Evolutionary conservation across 1,284 basidiomycete species (phyloP).

Genomic region (Sanghuangporus baumii): DNA sequence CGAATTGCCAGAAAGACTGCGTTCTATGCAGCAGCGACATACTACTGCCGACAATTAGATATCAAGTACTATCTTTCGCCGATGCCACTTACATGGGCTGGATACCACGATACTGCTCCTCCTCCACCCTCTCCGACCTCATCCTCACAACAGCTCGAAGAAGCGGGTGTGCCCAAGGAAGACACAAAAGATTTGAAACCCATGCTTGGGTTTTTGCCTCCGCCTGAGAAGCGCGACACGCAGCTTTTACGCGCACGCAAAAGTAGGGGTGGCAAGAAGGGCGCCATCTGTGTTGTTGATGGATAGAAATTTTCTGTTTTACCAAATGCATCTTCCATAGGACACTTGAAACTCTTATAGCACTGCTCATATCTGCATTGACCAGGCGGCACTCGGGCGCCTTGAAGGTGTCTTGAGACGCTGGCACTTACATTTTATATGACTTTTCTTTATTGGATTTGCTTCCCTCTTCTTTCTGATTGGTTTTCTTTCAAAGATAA

Average conservation of each 20-base stretch:
- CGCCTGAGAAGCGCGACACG: slow-evolving; percentile 25
- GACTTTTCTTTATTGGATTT: background rate
- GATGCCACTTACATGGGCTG: slow-evolving; percentile 46
- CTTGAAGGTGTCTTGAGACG: background rate
- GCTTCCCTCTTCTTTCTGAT: background rate
- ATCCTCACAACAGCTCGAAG: background rate
- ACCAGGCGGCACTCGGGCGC: background rate
- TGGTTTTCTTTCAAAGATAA: background rate
- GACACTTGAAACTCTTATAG: background rate
- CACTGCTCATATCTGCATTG: background rate
- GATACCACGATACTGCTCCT: slow-evolving; percentile 4
- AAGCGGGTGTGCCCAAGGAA: slow-evolving; percentile 16
- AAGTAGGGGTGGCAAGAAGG: slow-evolving; percentile 14
- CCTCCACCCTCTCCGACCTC: slow-evolving; percentile 3
- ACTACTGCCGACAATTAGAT: slow-evolving; percentile 62
- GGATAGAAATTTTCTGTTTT: background rate
- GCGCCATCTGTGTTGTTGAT: slow-evolving; percentile 4
- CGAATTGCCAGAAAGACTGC: slow-evolving; percentile 57
- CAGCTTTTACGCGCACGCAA: slow-evolving; percentile 17
- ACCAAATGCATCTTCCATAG: background rate
- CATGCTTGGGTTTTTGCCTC: slow-evolving; percentile 48
- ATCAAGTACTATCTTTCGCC: slow-evolving; percentile 56
- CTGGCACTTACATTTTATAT: too few relatives aligned
- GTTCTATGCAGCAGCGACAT: slow-evolving; percentile 69
- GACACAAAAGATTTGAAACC: slow-evolving; percentile 28